Base-by-base conservation (phyloP, 306 rosid species). In the Dalbergia cochinchinensis region DNA sequence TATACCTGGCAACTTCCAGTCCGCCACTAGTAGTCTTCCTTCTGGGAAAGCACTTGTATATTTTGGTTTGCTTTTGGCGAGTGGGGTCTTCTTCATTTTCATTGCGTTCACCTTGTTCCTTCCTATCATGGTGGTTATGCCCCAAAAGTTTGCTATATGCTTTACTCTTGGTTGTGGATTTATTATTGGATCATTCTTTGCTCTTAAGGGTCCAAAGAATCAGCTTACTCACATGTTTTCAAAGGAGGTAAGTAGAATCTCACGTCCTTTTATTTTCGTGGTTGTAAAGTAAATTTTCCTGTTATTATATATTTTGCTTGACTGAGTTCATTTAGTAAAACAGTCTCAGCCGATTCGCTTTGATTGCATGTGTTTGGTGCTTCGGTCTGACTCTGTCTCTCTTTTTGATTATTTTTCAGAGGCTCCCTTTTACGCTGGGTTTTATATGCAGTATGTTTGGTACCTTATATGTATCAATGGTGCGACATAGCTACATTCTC, bases 401-500 rank as follows among this genome's bases (percentile, higher is more conserved):
- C 39, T 60, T 61, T 76, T 48, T 70, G 65, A 20, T 45, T 63
- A 41, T 47, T 39, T 71, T 82, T 73, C 98, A 94, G 98, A 91
- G 98, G 85, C 94, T 94, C 75, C 97, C 96, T 55, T 92, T 94
- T 70, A 92, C 97, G 11, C 47, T 86, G 80, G 94, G 93, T 79
- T 94, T 94, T 82, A 26, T 94, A 71, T 89, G 94, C 71, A 88
- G 92, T 81, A 94, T 94, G 98, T 62, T 83, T 58, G 98, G 93
- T 68, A 94, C 97, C 86, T 72, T 94, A 83, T 94, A 94, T 54
- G 98, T 94, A 19, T 94, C 98, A 22, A 94, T 94, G 98, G 94
- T 90, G 78, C 93, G 86, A 20, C 98, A 94, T 71, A 94, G 94
- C 88, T 94, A 94, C 82, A 39, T 94, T 76, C 94, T 94, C 77